These are phyloP conservation scores for Populus trichocarpa DNA, from an alignment of 441 rosid species.

Conservation along the genomic window DNA sequence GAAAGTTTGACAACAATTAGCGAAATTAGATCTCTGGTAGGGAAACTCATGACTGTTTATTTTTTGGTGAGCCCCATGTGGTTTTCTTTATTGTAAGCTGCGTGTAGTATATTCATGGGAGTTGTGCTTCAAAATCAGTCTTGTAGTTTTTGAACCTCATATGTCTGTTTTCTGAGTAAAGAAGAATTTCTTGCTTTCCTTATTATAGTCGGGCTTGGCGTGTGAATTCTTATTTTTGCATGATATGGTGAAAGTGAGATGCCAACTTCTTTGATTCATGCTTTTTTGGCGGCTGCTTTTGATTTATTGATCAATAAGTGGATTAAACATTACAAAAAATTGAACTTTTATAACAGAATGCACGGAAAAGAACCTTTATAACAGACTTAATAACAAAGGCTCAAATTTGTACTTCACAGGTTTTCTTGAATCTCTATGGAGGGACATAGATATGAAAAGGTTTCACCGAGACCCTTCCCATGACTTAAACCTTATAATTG, in stretches of 20 bases:
- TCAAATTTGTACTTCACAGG: conserved; percentile 36
- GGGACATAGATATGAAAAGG: conserved; percentile 92
- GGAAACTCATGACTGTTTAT: neutral
- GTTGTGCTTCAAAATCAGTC: neutral
- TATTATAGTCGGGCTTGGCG: neutral
- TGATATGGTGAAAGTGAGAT: neutral
- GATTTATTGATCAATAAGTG: neutral
- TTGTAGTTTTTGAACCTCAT: neutral
- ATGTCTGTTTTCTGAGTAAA: neutral
- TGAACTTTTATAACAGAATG: neutral
- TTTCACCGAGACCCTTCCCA: conserved; percentile 51
- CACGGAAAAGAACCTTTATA: neutral
- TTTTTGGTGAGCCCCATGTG: neutral
- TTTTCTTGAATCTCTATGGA: conserved; percentile 92
- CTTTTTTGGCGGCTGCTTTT: neutral
- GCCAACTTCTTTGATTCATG: neutral
- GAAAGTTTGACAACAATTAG: neutral
- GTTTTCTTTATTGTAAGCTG: neutral
- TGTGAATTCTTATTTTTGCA: neutral
- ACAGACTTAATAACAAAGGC: neutral
- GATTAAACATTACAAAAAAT: neutral
- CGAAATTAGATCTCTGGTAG: neutral
- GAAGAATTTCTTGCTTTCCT: neutral
- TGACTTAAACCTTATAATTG: conserved; percentile 79
- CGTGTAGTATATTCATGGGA: neutral